Evolutionary conservation across 2,329 filamentous ascomycete genomes (phyloP), one percentile per base, ranked within the genome.

Genomic region (Albophoma yamanashiensis): DNA sequence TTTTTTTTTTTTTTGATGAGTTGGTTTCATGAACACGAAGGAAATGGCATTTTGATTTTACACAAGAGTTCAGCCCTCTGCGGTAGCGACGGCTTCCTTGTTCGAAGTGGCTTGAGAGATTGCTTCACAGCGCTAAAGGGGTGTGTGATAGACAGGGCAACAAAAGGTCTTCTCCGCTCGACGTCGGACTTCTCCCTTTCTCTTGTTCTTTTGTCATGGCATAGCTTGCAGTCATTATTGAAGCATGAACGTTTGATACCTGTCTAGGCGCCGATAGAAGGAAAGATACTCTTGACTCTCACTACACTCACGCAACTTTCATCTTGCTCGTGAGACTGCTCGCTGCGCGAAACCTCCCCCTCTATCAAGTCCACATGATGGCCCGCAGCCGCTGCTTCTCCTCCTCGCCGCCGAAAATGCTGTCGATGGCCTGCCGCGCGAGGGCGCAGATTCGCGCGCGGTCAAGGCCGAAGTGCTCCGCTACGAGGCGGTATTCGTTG

Each of bases 401-500:
- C 17, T 78, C 73, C 3, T 85, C 77, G 0, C 80, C 81, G 0
- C 81, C 83, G 66, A 94, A 93, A 36, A 91, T 89, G 2, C 81
- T 78, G 22, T 84, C 79, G 4, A 89, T 80, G 0, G 82, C 81
- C 62, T 82, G 81, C 56, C 80, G 79, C n/a, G 83, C 84, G 25
- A 93, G 72, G 0, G 70, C 70, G 59, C 84, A 76, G 1, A 82
- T 75, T 20, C 79, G 76, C 6, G 67, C 61, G 3, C 69, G 70
- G 15, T 67, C 69, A 8, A 94, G 77, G 0, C 73, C 70, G 67
- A 94, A 94, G 68, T 92, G 85, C 64, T 86, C 73, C 1, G 88
- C 85, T 4, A 89, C 88, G 2, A 94, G 81, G 9, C 79, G 75
- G 71, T 92, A 93, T 70, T 95, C 91, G 65, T 91, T 86, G 0